Conservation (phyloP, 768 basidiomycete species). For the Lactarius indigo region DNA sequence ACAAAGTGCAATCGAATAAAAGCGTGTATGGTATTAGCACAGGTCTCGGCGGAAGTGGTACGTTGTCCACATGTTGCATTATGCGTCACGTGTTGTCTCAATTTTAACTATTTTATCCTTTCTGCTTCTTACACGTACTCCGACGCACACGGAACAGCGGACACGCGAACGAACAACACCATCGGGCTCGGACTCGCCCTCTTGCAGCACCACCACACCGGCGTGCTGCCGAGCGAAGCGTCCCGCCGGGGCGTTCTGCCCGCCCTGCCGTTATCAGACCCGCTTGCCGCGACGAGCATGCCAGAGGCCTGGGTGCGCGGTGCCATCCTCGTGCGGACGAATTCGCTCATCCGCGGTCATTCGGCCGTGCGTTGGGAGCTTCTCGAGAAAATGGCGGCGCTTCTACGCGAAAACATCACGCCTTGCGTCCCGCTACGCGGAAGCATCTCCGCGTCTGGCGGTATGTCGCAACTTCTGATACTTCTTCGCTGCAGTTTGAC, state of each 20-base stretch:
- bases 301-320: slow-evolving; percentile 86
- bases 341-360: slow-evolving; percentile 85
- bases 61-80: slow-evolving; percentile 12
- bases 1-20: slow-evolving; percentile 62
- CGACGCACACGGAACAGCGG: slow-evolving; percentile 43
- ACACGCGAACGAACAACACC: slow-evolving; percentile 78
- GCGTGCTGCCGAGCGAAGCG: slow-evolving; percentile 56
- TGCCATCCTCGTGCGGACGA: slow-evolving; percentile 85
- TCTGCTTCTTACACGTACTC: too few species aligned
- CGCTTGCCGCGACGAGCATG: slow-evolving; percentile 64
- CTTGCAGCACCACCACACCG: slow-evolving; percentile 76
- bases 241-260: slow-evolving; percentile 37
- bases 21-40: slow-evolving; percentile 84
- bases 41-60: slow-evolving; percentile 80
- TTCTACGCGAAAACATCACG: slow-evolving; percentile 68
- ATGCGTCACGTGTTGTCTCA: too few species aligned
- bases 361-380: slow-evolving; percentile 82
- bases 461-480: slow-evolving; percentile 35
- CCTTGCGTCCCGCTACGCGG: slow-evolving; percentile 83
- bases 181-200: slow-evolving; percentile 71
- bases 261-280: slow-evolving; percentile 67
- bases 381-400: slow-evolving; percentile 69
- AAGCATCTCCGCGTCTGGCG: slow-evolving; percentile 80
- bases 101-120: too few species aligned
- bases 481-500: background rate